Percentiles rank a stretch among this genome's conserved stretches.
These are phyloP conservation scores for Rhamnella rubrinervis DNA, from an alignment of 331 rosid species.

Conservation along the genomic window DNA sequence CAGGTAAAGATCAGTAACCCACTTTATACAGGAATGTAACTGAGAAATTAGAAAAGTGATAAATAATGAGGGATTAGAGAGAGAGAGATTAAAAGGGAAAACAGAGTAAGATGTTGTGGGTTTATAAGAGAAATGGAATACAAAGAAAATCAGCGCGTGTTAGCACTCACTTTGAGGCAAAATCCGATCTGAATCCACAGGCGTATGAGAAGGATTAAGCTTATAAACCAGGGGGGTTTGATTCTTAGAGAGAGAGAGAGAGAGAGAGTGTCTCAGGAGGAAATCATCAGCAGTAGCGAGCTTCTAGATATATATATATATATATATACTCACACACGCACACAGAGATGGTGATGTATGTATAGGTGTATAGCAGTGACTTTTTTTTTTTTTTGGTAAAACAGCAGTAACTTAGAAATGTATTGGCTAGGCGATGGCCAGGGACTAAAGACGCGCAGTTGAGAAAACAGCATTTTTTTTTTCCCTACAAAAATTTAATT, in stretches of 20 bases:
- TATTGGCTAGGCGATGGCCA: no score
- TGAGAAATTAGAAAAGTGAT: not conserved
- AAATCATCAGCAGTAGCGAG: not conserved
- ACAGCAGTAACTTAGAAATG: no score
- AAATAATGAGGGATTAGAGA: not conserved
- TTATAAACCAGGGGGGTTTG: not conserved
- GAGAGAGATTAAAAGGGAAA: not conserved
- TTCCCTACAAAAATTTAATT: no score
- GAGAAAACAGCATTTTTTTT: no score
- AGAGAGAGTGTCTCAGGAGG: not conserved
- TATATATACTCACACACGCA: not conserved
- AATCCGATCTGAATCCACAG: not conserved
- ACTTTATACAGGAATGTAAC: not conserved
- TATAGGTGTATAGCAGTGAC: no score
- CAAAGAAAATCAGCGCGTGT: not conserved
- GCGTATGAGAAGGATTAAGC: not conserved
- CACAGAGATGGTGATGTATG: no score
- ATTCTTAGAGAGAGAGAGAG: not conserved
- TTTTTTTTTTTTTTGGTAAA: no score
- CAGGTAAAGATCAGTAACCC: not conserved
- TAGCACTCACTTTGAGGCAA: not conserved
- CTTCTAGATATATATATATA: not conserved
- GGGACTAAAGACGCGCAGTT: no score
- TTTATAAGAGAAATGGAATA: not conserved
- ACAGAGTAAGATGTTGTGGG: not conserved